phyloP scores from a whole-genome alignment of 2,329 filamentous ascomycete species.

The Neophaeococcomyces aloes region DNA sequence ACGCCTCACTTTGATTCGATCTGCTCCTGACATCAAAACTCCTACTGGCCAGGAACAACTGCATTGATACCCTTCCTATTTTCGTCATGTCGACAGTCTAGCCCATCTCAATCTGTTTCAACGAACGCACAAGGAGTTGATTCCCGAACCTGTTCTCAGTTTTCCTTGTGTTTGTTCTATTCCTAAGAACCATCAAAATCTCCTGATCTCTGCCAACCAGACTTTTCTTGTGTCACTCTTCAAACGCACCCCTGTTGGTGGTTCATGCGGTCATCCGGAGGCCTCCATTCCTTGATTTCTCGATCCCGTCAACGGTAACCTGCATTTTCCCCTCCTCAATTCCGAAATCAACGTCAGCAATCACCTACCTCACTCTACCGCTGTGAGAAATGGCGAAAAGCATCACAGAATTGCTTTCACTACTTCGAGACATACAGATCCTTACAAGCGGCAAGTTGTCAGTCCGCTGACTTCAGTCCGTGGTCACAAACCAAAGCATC shows the following conservation, averaged over 20 bases:
- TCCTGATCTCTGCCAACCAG: background rate
- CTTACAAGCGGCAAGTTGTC: background rate
- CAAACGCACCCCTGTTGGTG: constrained; percentile 1
- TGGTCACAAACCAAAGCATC: too few species aligned
- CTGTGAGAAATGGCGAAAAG: constrained; percentile 3
- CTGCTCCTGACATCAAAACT: constrained; percentile 5
- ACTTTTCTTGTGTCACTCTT: constrained; percentile 2
- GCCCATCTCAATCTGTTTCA: background rate
- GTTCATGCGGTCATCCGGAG: background rate
- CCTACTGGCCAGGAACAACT: background rate
- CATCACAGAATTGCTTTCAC: background rate
- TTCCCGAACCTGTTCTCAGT: background rate
- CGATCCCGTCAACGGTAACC: constrained; percentile 4
- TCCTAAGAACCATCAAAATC: background rate
- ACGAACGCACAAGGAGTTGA: background rate
- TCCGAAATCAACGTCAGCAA: constrained; percentile 5
- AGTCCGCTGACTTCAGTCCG: background rate
- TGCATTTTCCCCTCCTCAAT: constrained; percentile 2
- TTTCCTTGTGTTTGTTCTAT: background rate
- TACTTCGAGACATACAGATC: background rate
- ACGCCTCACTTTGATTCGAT: background rate
- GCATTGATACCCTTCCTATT: constrained; percentile 4
- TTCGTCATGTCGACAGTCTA: background rate
- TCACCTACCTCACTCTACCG: background rate
- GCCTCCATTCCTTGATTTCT: constrained; percentile 3